Conservation (phyloP, 2,329 filamentous ascomycete genomes). For the Fusarium marasasianum region DNA sequence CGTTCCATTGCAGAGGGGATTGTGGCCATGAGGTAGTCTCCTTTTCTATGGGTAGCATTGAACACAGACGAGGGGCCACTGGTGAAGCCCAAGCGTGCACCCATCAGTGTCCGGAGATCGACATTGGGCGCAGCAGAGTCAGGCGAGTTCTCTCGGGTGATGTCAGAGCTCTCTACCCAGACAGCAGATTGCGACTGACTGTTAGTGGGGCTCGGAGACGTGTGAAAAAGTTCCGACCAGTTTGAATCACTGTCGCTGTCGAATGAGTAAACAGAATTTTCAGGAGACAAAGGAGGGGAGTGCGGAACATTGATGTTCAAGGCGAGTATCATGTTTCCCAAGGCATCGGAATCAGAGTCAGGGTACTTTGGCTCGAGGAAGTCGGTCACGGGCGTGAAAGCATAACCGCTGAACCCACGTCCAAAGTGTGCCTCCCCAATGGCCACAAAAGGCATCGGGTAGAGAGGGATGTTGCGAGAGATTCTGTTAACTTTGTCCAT, state of each 20-base stretch:
- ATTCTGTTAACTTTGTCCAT: accelerated
- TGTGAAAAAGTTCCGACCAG: background rate
- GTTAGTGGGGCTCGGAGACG: accelerated
- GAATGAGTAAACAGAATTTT: background rate
- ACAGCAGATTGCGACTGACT: accelerated
- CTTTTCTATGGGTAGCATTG: background rate
- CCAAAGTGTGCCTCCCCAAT: background rate
- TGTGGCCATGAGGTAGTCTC: background rate
- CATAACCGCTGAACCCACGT: background rate
- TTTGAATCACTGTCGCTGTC: background rate
- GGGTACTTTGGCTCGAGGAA: background rate
- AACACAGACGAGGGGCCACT: background rate
- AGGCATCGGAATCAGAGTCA: accelerated
- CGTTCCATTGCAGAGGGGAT: background rate
- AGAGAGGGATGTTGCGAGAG: background rate
- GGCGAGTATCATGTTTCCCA: background rate
- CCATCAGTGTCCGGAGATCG: background rate
- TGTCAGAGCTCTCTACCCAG: background rate
- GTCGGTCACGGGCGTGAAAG: background rate
- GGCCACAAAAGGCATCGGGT: background rate
- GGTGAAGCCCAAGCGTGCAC: background rate
- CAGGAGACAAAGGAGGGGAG: background rate
- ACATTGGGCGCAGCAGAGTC: background rate
- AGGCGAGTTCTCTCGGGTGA: background rate
- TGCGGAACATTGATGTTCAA: background rate